A percentile compares a stretch with the other conserved stretches of the same genome.
Evolutionary conservation across 2,329 filamentous ascomycete genomes (phyloP).

Genomic region (Annulohypoxylon truncatum): DNA sequence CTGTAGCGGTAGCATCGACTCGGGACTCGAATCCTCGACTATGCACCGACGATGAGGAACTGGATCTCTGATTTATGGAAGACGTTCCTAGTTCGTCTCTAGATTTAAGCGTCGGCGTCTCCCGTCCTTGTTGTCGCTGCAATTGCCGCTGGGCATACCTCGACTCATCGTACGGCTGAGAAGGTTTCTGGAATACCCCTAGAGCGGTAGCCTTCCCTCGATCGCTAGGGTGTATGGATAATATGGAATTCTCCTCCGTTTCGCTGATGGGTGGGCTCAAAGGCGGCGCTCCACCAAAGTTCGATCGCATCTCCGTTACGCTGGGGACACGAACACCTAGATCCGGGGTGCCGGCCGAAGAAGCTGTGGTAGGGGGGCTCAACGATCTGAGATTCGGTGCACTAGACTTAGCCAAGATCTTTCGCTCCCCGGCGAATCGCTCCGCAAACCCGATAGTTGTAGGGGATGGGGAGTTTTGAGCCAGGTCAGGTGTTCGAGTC

Average conservation of each 20-base stretch:
- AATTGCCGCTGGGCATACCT: constrained; percentile 85
- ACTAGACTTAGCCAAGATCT: constrained; percentile 68
- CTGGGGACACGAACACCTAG: constrained; percentile 49
- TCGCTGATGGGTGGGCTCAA: constrained; percentile 79
- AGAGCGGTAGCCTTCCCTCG: constrained; percentile 57
- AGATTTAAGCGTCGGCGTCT: constrained; percentile 64
- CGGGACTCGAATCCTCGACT: constrained; percentile 51
- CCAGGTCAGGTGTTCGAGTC: constrained; percentile 63
- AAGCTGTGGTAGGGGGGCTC: constrained; percentile 59
- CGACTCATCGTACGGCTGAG: constrained; percentile 82
- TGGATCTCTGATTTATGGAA: constrained; percentile 55
- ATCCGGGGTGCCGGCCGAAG: constrained; percentile 53
- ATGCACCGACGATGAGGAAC: constrained; percentile 60
- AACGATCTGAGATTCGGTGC: constrained; percentile 74
- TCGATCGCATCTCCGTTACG: constrained; percentile 53
- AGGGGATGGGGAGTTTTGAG: constrained; percentile 60
- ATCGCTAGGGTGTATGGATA: constrained; percentile 80
- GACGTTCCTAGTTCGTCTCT: constrained; percentile 61
- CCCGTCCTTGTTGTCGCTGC: constrained; percentile 81
- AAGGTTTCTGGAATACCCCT: constrained; percentile 70
- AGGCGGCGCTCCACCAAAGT: constrained; percentile 59
- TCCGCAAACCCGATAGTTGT: constrained; percentile 58
- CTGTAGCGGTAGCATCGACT: constrained; percentile 39
- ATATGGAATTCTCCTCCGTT: constrained; percentile 70
- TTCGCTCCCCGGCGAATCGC: constrained; percentile 58